Base-by-base conservation (phyloP, 345 rosid species). In the Aquilaria malaccensis region DNA sequence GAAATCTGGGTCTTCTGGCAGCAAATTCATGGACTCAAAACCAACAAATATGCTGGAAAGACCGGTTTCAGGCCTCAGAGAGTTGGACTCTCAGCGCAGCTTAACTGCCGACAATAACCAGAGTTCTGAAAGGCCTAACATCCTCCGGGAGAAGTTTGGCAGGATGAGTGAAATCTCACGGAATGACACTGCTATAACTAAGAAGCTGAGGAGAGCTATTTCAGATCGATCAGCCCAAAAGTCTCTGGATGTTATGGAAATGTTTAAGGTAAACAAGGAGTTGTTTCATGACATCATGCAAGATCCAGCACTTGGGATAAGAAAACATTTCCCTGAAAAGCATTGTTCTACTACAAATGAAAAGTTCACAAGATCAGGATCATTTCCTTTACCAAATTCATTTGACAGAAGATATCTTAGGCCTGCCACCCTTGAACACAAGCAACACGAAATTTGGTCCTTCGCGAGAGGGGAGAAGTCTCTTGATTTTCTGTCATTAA, bases 391-490 rank as follows among this genome's bases (percentile, higher is more conserved):
- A 11, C 52, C 81, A 30, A 71, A 70, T 55, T 68, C 70, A 46
- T 74, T 83, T 2, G 63, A 69, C 41, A 33, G 15, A 14, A 63
- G 67, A 54, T 54, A 45, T 61, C 69, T 64, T 14, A 69, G 61
- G 69, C 83, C 88, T 10, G 80, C 77, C 70, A 83, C 78, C 33
- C 81, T 94, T 37, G 80, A 86, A 55, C 84, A 86, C 72, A 94
- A 94, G 82, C 79, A 68, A 73, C 76, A 60, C 29, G 99, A 94
- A 71, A 62, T 69, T 66, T 88, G 96, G 99, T 77, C 77, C 58
- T 71, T 64, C 60, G 78, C 67, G 1, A 83, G 69, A 50, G 69
- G 61, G 50, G 78, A 72, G 50, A 78, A 60, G 52, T 56, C 12
- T 5, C 56, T 61, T 13, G 30, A 45, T 46, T 48, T 30, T 61